Percentiles rank a stretch among this genome's conserved stretches.
Conservation (phyloP, 306 rosid genomes). For the Bauhinia variegata region DNA sequence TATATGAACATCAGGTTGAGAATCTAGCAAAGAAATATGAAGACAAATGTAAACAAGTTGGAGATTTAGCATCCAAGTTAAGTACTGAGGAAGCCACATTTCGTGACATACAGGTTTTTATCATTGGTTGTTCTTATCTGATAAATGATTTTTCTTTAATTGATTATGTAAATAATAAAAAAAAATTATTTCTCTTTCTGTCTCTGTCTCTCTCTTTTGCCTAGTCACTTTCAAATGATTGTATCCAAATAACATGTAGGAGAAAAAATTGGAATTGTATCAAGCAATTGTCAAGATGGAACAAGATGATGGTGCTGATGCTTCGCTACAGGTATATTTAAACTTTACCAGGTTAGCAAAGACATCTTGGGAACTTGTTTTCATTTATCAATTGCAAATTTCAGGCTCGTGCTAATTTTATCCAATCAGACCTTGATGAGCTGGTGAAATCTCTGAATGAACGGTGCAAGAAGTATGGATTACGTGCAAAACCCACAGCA, state of each 20-base stretch:
- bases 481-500: conserved; percentile 80
- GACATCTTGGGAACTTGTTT: conserved; percentile 31
- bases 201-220: conserved; percentile 9
- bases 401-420: conserved; percentile 71
- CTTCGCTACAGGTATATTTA: conserved; percentile 67
- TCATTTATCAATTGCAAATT: conserved; percentile 42
- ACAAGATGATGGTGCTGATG: conserved; percentile 66
- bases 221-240: conserved; percentile 31
- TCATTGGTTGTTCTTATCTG: conserved; percentile 6
- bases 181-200: conserved; percentile 11
- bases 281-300: conserved; percentile 85
- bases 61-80: conserved; percentile 93
- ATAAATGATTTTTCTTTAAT: conserved; percentile 28
- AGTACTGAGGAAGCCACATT: conserved; percentile 90
- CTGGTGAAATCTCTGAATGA: conserved; percentile 82
- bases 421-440: conserved; percentile 80
- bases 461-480: conserved; percentile 90
- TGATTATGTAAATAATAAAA: conserved; percentile 24
- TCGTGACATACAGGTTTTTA: conserved; percentile 84
- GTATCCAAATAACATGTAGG: conserved; percentile 46
- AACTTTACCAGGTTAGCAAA: conserved; percentile 18
- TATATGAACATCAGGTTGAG: conserved; percentile 65
- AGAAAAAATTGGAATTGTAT: conserved; percentile 92
- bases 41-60: conserved; percentile 83
- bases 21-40: conserved; percentile 85